phyloP scores from a whole-genome alignment of 2,329 filamentous ascomycete genomes.

The Colletotrichum filicis region DNA sequence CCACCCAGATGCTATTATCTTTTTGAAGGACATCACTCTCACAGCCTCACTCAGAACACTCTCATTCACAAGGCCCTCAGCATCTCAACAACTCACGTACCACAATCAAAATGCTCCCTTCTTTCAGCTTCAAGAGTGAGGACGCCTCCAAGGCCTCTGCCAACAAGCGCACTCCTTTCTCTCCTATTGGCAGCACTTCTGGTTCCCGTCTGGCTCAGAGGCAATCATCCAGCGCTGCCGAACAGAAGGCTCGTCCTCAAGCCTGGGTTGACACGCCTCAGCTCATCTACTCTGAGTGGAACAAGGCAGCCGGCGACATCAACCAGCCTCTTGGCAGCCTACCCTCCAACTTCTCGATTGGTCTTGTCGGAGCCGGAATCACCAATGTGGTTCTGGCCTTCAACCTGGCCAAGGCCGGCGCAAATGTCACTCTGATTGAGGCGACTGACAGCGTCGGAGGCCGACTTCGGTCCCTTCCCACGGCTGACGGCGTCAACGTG shows the following conservation, averaged over 20 bases:
- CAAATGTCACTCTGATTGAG: slow-evolving; percentile 9
- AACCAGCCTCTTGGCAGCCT: not conserved
- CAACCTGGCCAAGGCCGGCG: not conserved
- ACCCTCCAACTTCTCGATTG: not conserved
- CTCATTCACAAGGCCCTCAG: not conserved
- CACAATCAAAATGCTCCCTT: not conserved
- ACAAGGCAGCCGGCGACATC: slow-evolving; percentile 9
- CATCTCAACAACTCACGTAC: not conserved
- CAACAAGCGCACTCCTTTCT: not conserved
- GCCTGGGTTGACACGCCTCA: slow-evolving; percentile 19
- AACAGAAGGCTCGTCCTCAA: slow-evolving; percentile 14
- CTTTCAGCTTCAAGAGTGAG: not conserved
- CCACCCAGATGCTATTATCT: not conserved
- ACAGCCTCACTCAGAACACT: not conserved
- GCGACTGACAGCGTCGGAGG: slow-evolving; percentile 3
- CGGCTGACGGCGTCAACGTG: slow-evolving; percentile 10
- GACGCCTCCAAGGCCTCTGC: not conserved
- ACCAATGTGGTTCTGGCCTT: not conserved
- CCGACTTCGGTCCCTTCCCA: not conserved
- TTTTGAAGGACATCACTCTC: not conserved
- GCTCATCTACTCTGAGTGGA: slow-evolving; percentile 16
- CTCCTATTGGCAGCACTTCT: not conserved
- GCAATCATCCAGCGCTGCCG: not conserved
- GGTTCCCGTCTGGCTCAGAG: not conserved
- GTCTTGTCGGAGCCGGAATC: not conserved